phyloP scores from a whole-genome alignment of 352 stramenopile species.

The Phytophthora gonapodyides region DNA sequence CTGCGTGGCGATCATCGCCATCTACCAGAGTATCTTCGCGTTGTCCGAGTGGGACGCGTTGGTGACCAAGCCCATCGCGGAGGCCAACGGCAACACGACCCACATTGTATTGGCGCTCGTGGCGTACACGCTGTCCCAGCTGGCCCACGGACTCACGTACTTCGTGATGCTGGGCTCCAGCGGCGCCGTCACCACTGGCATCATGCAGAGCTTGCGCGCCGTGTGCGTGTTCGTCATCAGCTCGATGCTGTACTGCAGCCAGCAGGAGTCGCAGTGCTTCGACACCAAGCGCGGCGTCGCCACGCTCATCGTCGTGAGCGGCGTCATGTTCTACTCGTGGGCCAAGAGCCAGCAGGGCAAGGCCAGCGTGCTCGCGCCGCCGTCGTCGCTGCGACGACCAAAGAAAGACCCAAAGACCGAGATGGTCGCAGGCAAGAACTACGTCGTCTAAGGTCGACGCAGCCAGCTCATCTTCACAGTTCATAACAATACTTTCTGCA shows the following conservation, averaged over 20 bases:
- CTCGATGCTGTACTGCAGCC: conserved; percentile 82
- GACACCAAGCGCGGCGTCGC: conserved; percentile 81
- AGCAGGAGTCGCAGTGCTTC: conserved; percentile 88
- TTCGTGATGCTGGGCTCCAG: conserved; percentile 84
- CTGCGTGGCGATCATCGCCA: conserved; percentile 73
- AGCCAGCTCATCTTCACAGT: conserved; percentile 6
- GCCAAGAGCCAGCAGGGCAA: conserved; percentile 70
- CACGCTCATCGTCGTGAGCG: conserved; percentile 78
- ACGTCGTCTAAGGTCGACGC: conserved; percentile 51
- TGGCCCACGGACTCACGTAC: conserved; percentile 85
- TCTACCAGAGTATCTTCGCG: conserved; percentile 86
- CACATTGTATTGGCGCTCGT: conserved; percentile 66
- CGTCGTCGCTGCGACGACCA: conserved; percentile 16
- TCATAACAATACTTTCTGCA: conserved; percentile 24
- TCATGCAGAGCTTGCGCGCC: conserved; percentile 88
- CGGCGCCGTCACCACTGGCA: conserved; percentile 82
- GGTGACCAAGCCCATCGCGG: conserved; percentile 75
- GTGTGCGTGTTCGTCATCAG: conserved; percentile 87
- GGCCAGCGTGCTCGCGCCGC: conserved; percentile 25
- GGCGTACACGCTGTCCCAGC: conserved; percentile 77
- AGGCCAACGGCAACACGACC: conserved; percentile 68
- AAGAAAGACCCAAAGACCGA: conserved; percentile 37
- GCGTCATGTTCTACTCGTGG: conserved; percentile 89
- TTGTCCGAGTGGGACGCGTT: conserved; percentile 76
- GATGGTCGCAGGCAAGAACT: conserved; percentile 72